Evolutionary conservation across 768 basidiomycete genomes (phyloP).

Genomic region (Russula dissimulans): DNA sequence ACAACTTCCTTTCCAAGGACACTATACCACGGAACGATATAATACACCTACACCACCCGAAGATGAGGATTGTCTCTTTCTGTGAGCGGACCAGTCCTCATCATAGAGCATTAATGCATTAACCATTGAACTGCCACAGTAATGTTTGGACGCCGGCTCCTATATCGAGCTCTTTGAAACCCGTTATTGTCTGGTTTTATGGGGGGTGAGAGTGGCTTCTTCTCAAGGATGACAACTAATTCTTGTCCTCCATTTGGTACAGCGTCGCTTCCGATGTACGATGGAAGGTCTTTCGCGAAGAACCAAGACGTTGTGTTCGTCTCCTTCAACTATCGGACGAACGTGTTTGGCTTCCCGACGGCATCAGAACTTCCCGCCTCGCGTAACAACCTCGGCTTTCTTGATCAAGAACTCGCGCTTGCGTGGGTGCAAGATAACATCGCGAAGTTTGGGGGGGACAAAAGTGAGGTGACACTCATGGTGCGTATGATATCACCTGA

Average conservation of each 20-base stretch:
- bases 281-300: slow-evolving; percentile 3
- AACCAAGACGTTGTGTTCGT: slow-evolving; percentile 7
- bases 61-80: slow-evolving; percentile 3
- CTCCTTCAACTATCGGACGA: slow-evolving; percentile 9
- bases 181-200: slow-evolving; percentile 8
- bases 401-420: slow-evolving; percentile 27
- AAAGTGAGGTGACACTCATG: slow-evolving; percentile 31
- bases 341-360: slow-evolving; percentile 10
- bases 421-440: slow-evolving; percentile 55
- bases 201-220: slow-evolving; percentile 1
- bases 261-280: background rate
- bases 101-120: background rate
- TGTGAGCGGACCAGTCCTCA: background rate
- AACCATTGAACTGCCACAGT: background rate
- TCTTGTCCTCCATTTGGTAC: background rate
- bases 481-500: slow-evolving; percentile 15
- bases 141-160: slow-evolving; percentile 8
- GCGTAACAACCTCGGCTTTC: background rate
- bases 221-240: background rate
- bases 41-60: background rate
- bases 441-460: slow-evolving; percentile 49
- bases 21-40: background rate
- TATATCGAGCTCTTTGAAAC: background rate
- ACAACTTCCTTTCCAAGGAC: background rate
- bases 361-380: background rate